A percentile compares a stretch with the other conserved stretches of the same genome.
Evolutionary conservation across 768 basidiomycete species (phyloP).

Genomic region (Suillus sp.): DNA sequence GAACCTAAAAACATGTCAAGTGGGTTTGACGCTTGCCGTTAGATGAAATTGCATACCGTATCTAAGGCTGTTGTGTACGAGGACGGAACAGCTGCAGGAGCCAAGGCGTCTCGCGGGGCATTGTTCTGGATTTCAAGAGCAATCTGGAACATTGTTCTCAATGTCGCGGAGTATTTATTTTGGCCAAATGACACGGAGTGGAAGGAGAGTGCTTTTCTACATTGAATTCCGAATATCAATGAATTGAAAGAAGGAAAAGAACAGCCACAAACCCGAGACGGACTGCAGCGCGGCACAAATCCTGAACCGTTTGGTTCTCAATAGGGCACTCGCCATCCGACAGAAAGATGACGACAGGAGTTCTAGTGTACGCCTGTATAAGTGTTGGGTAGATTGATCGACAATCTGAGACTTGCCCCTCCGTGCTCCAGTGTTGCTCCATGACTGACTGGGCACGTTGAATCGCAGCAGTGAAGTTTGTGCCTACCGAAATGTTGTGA

Average conservation of each 20-base stretch:
- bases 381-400: too few relatives aligned
- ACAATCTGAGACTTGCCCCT: constrained; percentile 37
- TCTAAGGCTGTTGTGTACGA: constrained; percentile 53
- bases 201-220: constrained; percentile 56
- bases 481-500: constrained; percentile 37
- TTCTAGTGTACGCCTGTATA: constrained; percentile 27
- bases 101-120: constrained; percentile 42
- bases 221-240: not conserved
- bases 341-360: constrained; percentile 52
- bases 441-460: constrained; percentile 38
- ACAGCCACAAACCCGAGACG: constrained; percentile 42
- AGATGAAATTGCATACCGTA: constrained; percentile 38
- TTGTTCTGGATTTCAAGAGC: constrained; percentile 48
- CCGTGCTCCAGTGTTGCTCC: constrained; percentile 50
- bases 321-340: constrained; percentile 54
- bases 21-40: not conserved
- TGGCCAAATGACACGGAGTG: constrained; percentile 59
- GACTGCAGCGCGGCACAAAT: constrained; percentile 44
- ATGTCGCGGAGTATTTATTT: constrained; percentile 19
- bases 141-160: constrained; percentile 53
- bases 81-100: constrained; percentile 39
- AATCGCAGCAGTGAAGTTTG: constrained; percentile 47
- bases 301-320: constrained; percentile 38
- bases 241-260: not conserved
- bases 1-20: constrained; percentile 38